Evolutionary conservation across 805 yeast genomes (phyloP), one percentile per base, ranked within the genome.

Genomic region (Starmerella davenportii): DNA sequence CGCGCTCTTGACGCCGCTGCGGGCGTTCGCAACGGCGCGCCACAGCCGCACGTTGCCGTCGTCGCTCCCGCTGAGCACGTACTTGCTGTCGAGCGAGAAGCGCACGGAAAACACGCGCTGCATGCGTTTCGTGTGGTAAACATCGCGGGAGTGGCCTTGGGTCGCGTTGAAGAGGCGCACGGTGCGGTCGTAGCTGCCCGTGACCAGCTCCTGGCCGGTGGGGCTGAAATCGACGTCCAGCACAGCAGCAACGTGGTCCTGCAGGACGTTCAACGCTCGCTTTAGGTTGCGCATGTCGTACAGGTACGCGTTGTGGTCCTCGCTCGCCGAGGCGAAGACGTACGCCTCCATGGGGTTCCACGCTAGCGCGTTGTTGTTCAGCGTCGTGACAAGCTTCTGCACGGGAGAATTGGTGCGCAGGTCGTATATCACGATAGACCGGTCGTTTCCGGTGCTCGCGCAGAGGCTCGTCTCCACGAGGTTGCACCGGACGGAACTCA

Each of bases 341-440:
- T 72, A 90, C 1, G 96, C 93, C 59, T 90, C 96, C 77, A 90
- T 80, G 4, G 99, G 99, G 60, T 90, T 90, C 96, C 96, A 90
- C 40, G 84, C 69, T 20, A 90, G 66, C 35, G 87, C 67, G 58
- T 90, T 90, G 16, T 85, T 79, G 51, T 92, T 69, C 69, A 90
- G 65, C 16, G 73, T 63, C 21, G 90, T 79, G 35, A 78, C 79
- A 42, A 87, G 71, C 57, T 85, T 87, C 59, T 92, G 96, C 4
- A 92, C 74, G 13, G 98, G 95, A 2, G 93, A 69, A 51, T 79
- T 74, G 5, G 95, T 81, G 52, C 98, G 72, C 36, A 81, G 64
- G 58, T 90, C 99, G 57, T 90, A 90, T 30, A 90, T 62, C 2
- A 87, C 85, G 38, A 90, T 68, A 1, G 95, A 78, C 52, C 93